Evolutionary conservation across 2,329 filamentous ascomycete genomes (phyloP), one percentile per base, ranked within the genome.

Genomic region (Apiospora koreana): DNA sequence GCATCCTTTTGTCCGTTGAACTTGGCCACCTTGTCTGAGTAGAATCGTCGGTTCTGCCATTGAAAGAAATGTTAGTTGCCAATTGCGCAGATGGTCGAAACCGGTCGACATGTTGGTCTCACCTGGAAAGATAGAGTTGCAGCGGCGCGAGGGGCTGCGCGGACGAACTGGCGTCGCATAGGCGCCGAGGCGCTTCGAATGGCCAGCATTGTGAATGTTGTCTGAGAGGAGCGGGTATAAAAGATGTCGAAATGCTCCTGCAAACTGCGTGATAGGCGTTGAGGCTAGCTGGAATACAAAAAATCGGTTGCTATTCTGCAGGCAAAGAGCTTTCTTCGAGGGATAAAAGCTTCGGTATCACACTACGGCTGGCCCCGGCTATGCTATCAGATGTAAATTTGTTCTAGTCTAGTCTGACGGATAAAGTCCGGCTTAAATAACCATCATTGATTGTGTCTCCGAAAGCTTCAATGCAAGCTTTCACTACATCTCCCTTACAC

Each of bases 1-100:
- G 92, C 86, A 81, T 93, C 94, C 86, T 97, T 98, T 81, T 90
- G 88, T 77, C 95, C 96, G 79, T 94, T 92, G 87, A 98, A 99
- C 86, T 96, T 93, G 83, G 95, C 96, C 78, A 98, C 94, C 72
- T 83, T 82, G 81, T 86, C 89, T 81, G 75, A 75, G 86, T 92
- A 95, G 83, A 83, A 88, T 81, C 90, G 85, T 81, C 84, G 82
- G 81, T 83, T 84, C 86, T 89, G 74, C 69, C 23, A 65, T 54
- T 18, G 31, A 42, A 31, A 12, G 38, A 25, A 62, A 45, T 69
- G 74, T 81, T 75, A 82, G 80, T 69, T 71, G 76, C 42, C 64
- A 45, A 66, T 45, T 38, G 64, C 64, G 64, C 64, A 45, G 18
- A 8, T 50, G 50, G 21, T 23, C n/a, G 12, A 69, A 69, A 76